Conservation (phyloP, 345 rosid genomes). For the Acer campestre region DNA sequence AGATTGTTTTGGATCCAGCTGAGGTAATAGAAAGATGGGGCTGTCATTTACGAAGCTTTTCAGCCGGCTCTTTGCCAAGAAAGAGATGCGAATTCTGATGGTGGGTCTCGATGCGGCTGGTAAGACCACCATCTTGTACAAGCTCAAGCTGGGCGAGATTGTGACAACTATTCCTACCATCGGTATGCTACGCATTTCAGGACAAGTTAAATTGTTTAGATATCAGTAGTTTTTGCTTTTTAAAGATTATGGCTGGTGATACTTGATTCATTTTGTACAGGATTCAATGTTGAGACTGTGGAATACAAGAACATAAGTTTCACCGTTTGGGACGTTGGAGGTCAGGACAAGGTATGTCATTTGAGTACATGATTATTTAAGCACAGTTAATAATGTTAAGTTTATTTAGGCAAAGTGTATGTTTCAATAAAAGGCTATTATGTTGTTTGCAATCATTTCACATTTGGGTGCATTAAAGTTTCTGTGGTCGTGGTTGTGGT, state of each 20-base stretch:
- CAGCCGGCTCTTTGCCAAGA: conserved; percentile 61
- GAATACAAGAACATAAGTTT: conserved; percentile 82
- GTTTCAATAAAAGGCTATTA: not conserved
- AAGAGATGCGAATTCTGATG: conserved; percentile 44
- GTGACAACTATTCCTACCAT: conserved; percentile 79
- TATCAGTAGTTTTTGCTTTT: not conserved
- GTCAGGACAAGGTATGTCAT: conserved; percentile 67
- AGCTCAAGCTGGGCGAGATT: conserved; percentile 75
- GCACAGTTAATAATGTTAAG: not conserved
- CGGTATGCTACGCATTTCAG: conserved; percentile 34
- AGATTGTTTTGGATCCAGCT: not conserved
- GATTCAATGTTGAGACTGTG: conserved; percentile 78
- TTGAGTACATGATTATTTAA: not conserved
- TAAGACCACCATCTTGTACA: conserved; percentile 76
- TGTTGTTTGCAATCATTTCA: not conserved
- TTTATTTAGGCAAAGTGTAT: not conserved
- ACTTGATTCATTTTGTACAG: conserved; percentile 25
- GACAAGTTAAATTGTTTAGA: not conserved
- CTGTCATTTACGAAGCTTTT: conserved; percentile 65
- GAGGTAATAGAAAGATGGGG: conserved; percentile 49
- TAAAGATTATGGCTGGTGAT: not conserved
- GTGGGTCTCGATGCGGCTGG: conserved; percentile 43
- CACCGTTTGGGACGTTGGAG: conserved; percentile 83
- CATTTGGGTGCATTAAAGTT: not conserved
- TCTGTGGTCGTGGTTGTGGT: not conserved